Evolutionary conservation across 1,284 basidiomycete genomes (phyloP).

Genomic region (Ganoderma meredithae): DNA sequence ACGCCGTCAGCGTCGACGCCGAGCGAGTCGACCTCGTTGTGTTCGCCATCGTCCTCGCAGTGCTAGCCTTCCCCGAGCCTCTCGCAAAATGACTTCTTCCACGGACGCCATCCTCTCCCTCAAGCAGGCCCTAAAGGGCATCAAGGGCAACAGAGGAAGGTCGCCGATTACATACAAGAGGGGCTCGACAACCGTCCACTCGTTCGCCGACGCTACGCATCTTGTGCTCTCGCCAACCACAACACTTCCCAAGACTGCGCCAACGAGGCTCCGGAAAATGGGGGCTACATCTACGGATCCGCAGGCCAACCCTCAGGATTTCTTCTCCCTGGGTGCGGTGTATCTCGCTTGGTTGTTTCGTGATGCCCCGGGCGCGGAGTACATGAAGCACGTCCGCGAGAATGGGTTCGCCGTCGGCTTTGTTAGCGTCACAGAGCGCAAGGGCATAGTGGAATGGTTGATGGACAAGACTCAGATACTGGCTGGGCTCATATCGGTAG

Average conservation of each 20-base stretch:
- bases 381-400: constrained; percentile 85
- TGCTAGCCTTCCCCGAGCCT: neutral
- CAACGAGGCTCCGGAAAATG: constrained; percentile 79
- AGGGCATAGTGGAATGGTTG: constrained; percentile 84
- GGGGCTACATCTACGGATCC: constrained; percentile 50
- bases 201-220: constrained; percentile 60
- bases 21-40: neutral
- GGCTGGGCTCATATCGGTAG: constrained; percentile 63
- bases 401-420: constrained; percentile 76
- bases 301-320: constrained; percentile 57
- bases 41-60: neutral
- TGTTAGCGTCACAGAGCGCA: constrained; percentile 88
- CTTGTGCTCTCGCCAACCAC: constrained; percentile 64
- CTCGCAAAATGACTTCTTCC: constrained; percentile 30
- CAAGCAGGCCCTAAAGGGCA: constrained; percentile 59
- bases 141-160: constrained; percentile 39
- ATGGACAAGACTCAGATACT: constrained; percentile 68
- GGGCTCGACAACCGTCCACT: constrained; percentile 30
- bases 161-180: constrained; percentile 57
- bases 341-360: constrained; percentile 82
- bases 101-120: constrained; percentile 63
- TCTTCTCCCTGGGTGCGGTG: constrained; percentile 82
- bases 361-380: constrained; percentile 80
- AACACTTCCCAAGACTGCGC: constrained; percentile 70
- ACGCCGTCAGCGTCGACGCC: too few species aligned